Evolutionary conservation across 805 yeast genomes (phyloP).

Genomic region (Cyberlindnera sargentensis): DNA sequence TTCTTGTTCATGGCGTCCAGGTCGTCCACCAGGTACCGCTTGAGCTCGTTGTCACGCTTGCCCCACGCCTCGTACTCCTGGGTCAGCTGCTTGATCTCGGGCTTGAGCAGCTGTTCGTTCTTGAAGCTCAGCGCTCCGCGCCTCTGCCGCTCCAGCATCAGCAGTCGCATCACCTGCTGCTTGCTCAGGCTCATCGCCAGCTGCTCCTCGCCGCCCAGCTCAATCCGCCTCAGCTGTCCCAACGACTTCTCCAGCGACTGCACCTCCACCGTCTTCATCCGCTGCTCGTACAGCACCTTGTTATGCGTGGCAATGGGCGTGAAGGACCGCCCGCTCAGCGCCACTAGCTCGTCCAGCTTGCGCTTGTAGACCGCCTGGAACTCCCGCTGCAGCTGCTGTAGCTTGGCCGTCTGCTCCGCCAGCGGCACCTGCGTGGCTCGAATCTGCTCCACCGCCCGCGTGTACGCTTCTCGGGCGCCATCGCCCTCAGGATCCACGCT

Average conservation of each 20-base stretch:
- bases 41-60: constrained; percentile 16
- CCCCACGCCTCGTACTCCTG: constrained; percentile 16
- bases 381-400: constrained; percentile 11
- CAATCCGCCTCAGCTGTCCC: constrained; percentile 10
- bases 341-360: constrained; percentile 3
- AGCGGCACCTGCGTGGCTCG: constrained; percentile 2
- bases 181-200: constrained; percentile 10
- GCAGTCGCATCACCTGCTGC: constrained; percentile 12
- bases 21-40: constrained; percentile 17
- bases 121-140: constrained; percentile 12
- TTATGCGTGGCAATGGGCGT: constrained; percentile 11
- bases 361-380: constrained; percentile 7
- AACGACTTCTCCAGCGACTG: constrained; percentile 11
- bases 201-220: constrained; percentile 8
- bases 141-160: constrained; percentile 16
- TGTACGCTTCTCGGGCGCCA: constrained; percentile 1
- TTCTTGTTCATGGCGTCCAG: constrained; percentile 16
- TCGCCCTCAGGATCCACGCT: constrained; percentile 8
- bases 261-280: constrained; percentile 7
- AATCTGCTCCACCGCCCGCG: neutral
- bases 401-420: constrained; percentile 1
- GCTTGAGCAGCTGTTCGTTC: constrained; percentile 15
- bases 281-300: constrained; percentile 12
- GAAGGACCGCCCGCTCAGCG: constrained; percentile 7
- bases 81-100: constrained; percentile 13